Evolutionary conservation across 495 filamentous ascomycete genomes (phyloP).

Genomic region (Lophium mytilinum): DNA sequence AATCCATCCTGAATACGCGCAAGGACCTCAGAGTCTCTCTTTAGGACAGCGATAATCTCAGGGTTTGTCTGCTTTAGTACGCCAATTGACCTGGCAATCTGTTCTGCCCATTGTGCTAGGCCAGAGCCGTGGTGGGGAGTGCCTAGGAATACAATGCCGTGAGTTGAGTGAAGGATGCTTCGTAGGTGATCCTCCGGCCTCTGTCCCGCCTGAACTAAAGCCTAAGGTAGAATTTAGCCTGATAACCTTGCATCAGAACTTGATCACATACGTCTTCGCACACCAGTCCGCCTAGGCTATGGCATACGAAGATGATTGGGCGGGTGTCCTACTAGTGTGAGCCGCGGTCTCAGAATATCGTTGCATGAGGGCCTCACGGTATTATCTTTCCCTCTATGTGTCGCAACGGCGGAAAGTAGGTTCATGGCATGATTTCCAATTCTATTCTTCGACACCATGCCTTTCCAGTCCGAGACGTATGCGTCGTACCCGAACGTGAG

Average conservation of each 20-base stretch:
- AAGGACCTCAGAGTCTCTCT: constrained; percentile 30
- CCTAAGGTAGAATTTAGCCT: background rate
- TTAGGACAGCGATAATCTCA: constrained; percentile 10
- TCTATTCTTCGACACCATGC: constrained; percentile 23
- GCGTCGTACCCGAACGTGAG: constrained; percentile 32
- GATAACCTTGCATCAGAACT: background rate
- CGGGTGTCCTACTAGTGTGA: constrained; percentile 13
- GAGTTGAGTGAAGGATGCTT: background rate
- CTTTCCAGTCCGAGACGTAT: constrained; percentile 16
- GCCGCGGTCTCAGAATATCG: background rate
- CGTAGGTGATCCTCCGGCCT: background rate
- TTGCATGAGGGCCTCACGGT: constrained; percentile 7
- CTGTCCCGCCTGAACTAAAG: background rate
- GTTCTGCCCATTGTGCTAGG: constrained; percentile 9
- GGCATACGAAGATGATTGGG: constrained; percentile 31
- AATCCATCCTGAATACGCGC: constrained; percentile 35
- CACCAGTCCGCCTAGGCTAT: constrained; percentile 33
- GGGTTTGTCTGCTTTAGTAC: constrained; percentile 14
- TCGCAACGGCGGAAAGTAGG: constrained; percentile 16
- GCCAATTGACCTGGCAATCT: constrained; percentile 14
- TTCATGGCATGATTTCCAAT: constrained; percentile 24
- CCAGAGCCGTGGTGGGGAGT: constrained; percentile 8
- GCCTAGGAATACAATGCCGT: constrained; percentile 6
- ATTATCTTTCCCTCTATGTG: constrained; percentile 17
- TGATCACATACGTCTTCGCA: constrained; percentile 26